Evolutionary conservation across 2,329 filamentous ascomycete species (phyloP), one percentile per base, ranked within the genome.

Genomic region (Talaromyces sp.): DNA sequence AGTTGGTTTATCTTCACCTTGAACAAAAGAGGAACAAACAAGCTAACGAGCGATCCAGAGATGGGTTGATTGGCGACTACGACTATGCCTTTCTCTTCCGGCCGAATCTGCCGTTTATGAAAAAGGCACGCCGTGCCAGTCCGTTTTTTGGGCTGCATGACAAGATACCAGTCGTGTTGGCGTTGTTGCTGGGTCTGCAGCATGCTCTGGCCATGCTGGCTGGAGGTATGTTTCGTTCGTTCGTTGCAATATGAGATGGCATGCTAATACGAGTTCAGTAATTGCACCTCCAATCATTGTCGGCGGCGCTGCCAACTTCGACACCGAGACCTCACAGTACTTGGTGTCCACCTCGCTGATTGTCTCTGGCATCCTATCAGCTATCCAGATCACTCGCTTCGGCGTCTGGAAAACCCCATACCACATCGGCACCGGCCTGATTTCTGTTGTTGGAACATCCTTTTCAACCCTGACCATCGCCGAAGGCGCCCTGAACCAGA

Each of bases 1-100:
- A 69, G 76, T 77, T 71, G 36, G 69, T 64, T 17, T 6, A 10
- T 19, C 19, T 6, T 17, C 15, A 9, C 3, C 4, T 15, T 13
- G 32, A n/a, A n/a, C n/a, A n/a, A n/a, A n/a, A n/a, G n/a, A n/a
- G n/a, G n/a, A n/a, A n/a, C n/a, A n/a, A n/a, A n/a, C n/a, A n/a
- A n/a, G 52, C 15, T 9, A 62, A 51, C 7, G 3, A 10, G 28
- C 27, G 52, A 22, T 22, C 22, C 11, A 87, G 80, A 64, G 83
- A 92, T 1, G 93, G 93, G 13, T 82, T 96, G 28, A 75, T 97
- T 60, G 93, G 93, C 65, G 82, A 87, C 68, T 97, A 97, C 75
- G 90, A 97, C 81, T 97, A 97, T 82, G 90, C 75, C 39, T 95
- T 92, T 70, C 86, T 97, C 47, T 96, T 97, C 81, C 86, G 80